phyloP scores from a whole-genome alignment of 2,329 filamentous ascomycete species.

The Mollisia scopiformis region DNA sequence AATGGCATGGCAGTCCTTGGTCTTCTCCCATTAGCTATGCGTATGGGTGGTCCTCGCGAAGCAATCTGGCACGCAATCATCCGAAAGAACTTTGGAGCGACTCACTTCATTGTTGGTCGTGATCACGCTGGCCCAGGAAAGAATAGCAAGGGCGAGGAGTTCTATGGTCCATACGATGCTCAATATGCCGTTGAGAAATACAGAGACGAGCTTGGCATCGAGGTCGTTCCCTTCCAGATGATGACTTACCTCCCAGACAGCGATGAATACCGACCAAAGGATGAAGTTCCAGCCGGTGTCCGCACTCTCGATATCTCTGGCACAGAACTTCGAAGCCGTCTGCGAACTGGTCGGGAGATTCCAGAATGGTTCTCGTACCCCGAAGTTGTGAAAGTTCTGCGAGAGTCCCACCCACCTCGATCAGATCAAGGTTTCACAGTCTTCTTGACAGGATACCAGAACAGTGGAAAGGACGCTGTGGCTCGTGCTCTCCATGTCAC shows the following conservation, averaged over 20 bases:
- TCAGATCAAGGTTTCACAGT: constrained; percentile 95
- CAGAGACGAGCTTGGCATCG: constrained; percentile 93
- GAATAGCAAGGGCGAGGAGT: constrained; percentile 95
- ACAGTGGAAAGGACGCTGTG: constrained; percentile 96
- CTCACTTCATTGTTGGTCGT: constrained; percentile 98
- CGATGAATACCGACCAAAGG: constrained; percentile 93
- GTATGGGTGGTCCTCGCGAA: constrained; percentile 97
- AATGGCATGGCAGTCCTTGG: constrained; percentile 98
- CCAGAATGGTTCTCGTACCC: constrained; percentile 99
- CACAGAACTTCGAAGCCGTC: constrained; percentile 88
- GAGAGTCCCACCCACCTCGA: constrained; percentile 93
- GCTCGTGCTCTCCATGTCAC: constrained; percentile 95
- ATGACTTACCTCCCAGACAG: constrained; percentile 98
- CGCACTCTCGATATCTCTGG: constrained; percentile 88
- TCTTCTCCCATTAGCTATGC: constrained; percentile 94
- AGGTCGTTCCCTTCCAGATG: constrained; percentile 99
- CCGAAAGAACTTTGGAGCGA: constrained; percentile 98
- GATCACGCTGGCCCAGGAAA: constrained; percentile 98
- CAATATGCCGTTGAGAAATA: constrained; percentile 97
- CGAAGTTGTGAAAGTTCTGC: constrained; percentile 93
- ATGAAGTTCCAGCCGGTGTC: constrained; percentile 82
- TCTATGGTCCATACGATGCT: constrained; percentile 98
- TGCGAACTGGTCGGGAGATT: constrained; percentile 90
- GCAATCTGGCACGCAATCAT: constrained; percentile 99
- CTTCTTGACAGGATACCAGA: constrained; percentile 96